phyloP scores from a whole-genome alignment of 2,329 filamentous ascomycete species.

The Phoma herbarum region DNA sequence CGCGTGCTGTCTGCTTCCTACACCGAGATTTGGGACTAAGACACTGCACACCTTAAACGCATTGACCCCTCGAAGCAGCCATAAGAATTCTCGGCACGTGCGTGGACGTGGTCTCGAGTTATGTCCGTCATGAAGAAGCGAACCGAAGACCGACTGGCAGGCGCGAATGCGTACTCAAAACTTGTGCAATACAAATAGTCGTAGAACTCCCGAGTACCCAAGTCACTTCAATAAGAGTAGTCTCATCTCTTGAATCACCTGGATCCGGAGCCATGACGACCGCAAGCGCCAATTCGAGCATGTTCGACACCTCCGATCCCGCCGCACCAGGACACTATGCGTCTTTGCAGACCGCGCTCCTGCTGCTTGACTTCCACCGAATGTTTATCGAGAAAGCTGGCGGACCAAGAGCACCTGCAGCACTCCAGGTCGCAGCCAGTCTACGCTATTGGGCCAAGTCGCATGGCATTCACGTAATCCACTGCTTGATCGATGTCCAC shows the following conservation, averaged over 20 bases:
- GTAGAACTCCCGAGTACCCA: neutral
- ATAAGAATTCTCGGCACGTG: neutral
- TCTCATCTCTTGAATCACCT: neutral
- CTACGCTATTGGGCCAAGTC: neutral
- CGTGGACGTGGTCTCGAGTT: neutral
- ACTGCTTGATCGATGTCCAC: neutral
- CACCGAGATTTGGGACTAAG: neutral
- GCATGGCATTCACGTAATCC: neutral
- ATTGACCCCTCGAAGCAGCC: neutral
- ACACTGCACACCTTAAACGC: neutral
- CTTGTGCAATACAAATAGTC: neutral
- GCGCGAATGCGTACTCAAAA: neutral
- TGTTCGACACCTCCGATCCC: neutral
- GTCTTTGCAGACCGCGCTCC: neutral
- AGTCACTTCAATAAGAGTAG: neutral
- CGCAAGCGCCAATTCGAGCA: neutral
- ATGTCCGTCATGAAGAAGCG: neutral
- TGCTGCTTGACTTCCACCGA: constrained; percentile 4
- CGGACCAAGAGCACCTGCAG: too few relatives aligned
- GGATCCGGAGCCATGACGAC: neutral
- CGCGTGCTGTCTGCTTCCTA: neutral
- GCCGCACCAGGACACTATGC: neutral
- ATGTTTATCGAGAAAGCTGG: neutral
- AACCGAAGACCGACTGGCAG: neutral
- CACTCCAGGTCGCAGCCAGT: neutral